Conservation (phyloP, 2,329 filamentous ascomycete species). For the Diaporthe citriasiana region DNA sequence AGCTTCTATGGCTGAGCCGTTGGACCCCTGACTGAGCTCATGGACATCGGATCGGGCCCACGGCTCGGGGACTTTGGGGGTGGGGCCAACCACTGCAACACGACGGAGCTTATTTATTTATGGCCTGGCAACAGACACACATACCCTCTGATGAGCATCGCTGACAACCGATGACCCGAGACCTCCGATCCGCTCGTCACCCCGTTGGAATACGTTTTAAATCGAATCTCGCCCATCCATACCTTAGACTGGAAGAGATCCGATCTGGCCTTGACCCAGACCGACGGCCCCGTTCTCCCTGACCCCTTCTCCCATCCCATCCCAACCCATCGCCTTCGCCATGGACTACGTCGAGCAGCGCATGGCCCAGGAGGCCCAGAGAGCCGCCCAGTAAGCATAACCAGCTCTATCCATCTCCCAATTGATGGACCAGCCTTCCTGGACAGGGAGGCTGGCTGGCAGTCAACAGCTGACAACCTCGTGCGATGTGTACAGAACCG, state of each 20-base stretch:
- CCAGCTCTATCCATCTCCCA: neutral
- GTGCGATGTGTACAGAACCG: constrained; percentile 4
- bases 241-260: neutral
- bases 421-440: neutral
- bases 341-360: constrained; percentile 73
- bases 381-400: constrained; percentile 47
- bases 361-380: constrained; percentile 67
- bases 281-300: neutral
- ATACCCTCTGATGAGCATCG: neutral
- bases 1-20: neutral
- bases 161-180: constrained; percentile 27
- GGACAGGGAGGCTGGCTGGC: neutral
- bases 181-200: constrained; percentile 10
- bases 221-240: neutral
- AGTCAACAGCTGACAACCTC: constrained; percentile 39
- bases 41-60: neutral
- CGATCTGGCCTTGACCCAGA: neutral
- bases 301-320: neutral
- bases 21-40: constrained; percentile 1
- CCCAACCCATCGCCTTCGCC: constrained; percentile 19
- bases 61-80: constrained; percentile 17
- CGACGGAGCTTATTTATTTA: constrained; percentile 8
- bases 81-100: neutral
- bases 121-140: neutral
- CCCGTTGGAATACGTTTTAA: neutral